Conservation (phyloP, 805 yeast species). For the Wickerhamiella australiensis region DNA sequence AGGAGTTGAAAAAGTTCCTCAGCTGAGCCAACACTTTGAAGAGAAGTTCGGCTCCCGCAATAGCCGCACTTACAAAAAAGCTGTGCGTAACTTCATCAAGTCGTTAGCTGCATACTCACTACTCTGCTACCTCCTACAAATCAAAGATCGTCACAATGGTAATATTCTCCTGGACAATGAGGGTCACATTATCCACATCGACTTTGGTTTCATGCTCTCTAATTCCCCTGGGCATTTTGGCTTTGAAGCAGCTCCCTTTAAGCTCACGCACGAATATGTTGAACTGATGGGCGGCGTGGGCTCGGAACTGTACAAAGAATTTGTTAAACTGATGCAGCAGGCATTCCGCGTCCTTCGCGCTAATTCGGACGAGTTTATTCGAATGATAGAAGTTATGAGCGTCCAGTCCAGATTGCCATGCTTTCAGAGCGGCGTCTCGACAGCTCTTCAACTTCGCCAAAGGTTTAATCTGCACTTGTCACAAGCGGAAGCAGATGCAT, state of each 20-base stretch:
- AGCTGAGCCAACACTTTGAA: constrained; percentile 66
- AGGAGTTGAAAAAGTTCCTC: constrained; percentile 56
- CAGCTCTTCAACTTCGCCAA: constrained; percentile 66
- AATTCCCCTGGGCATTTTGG: constrained; percentile 87
- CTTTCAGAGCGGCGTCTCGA: constrained; percentile 75
- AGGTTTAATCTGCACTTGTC: constrained; percentile 66
- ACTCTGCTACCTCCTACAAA: constrained; percentile 78
- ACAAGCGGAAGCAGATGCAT: constrained; percentile 60
- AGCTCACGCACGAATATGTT: constrained; percentile 77
- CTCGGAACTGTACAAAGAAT: constrained; percentile 47
- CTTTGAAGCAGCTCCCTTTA: constrained; percentile 95
- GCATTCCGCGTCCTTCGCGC: constrained; percentile 66
- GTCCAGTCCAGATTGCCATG: constrained; percentile 84
- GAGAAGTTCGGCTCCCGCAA: constrained; percentile 58
- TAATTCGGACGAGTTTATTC: constrained; percentile 59
- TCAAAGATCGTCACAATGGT: constrained; percentile 97
- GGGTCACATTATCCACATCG: constrained; percentile 85
- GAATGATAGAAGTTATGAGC: constrained; percentile 88
- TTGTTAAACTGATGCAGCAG: constrained; percentile 50
- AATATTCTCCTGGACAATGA: constrained; percentile 91
- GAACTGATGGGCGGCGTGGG: constrained; percentile 75
- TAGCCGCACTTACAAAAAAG: constrained; percentile 45
- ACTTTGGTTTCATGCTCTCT: constrained; percentile 84
- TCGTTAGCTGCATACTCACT: constrained; percentile 91
- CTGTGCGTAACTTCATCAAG: constrained; percentile 73